Evolutionary conservation across 2,329 filamentous ascomycete genomes (phyloP), one percentile per base, ranked within the genome.

Genomic region (Clarireedia paspali): DNA sequence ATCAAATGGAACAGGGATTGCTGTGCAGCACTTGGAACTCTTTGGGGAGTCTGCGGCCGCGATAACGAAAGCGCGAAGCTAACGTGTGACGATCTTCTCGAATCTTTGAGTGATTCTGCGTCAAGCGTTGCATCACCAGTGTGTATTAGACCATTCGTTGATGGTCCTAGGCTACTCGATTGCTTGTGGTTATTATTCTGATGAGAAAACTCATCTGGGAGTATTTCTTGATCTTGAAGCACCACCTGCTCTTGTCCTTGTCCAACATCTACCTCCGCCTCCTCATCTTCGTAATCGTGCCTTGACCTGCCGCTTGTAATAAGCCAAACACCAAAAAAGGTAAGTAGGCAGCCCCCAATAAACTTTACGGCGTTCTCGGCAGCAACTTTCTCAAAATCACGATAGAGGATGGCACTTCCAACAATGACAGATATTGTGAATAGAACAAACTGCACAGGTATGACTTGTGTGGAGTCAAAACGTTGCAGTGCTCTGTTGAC

Each of bases 391-490:
- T 97, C 89, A 66, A 99, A 99, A 70, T 99, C 94, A 50, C 92
- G 85, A 69, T 97, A 99, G 5, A 99, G 74, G 7, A 99, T 80
- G 1, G 92, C 92, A 66, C 91, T 96, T 56, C 94, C 94, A 51
- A 96, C 79, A 64, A 99, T 97, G 60, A 97, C 94, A 5, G 89
- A 95, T 6, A 99, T 78, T 0, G 94, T 99, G 70, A 99, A 99
- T 60, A 95, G 82, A 50, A 99, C 94, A 65, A 99, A 99, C 67
- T 99, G 94, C 14, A 94, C 94, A 0, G 94, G 94, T 60, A 99
- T 99, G 63, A 99, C 94, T 70, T 96, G 91, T 0, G 94, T 99
- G 6, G 94, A 96, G 71, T 96, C 90, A 74, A 97, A 99, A 47
- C 89, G 84, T 70, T 96, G 91, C 52, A 99, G 77, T 1, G 87